These are phyloP conservation scores for Vigna radiata DNA, from an alignment of 306 rosid genomes.

Conservation along the genomic window DNA sequence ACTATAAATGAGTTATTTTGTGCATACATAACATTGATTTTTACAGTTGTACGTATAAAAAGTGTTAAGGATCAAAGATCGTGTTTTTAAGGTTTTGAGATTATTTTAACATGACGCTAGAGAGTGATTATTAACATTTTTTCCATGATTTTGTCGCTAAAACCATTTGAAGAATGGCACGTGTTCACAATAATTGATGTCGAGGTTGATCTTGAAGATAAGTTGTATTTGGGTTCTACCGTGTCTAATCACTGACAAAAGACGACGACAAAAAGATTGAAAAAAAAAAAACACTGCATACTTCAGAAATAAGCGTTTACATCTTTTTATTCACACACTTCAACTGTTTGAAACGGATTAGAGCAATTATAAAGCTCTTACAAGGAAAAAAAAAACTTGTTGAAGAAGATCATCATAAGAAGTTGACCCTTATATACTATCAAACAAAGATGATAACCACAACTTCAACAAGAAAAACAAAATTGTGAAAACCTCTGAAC, in stretches of 20 bases:
- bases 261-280: not conserved
- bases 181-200: too few relatives aligned
- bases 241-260: not conserved
- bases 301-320: not conserved
- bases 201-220: not conserved
- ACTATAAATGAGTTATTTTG: not conserved
- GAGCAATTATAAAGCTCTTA: conserved; percentile 13
- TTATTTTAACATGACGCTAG: not conserved
- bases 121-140: not conserved
- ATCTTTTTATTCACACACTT: not conserved
- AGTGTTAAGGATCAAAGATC: not conserved
- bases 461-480: conserved; percentile 18
- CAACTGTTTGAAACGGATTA: not conserved
- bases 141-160: conserved; percentile 1
- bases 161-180: not conserved
- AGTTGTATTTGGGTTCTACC: conserved; percentile 7
- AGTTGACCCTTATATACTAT: not conserved
- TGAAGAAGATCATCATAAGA: not conserved
- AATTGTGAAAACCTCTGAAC: not conserved
- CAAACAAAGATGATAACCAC: conserved; percentile 8
- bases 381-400: not conserved
- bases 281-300: not conserved
- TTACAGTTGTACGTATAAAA: not conserved
- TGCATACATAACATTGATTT: not conserved
- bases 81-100: not conserved